A percentile compares a stretch with the other conserved stretches of the same genome.
Evolutionary conservation across 1,139 yeast genomes (phyloP).

Genomic region (Geotrichum australiense): DNA sequence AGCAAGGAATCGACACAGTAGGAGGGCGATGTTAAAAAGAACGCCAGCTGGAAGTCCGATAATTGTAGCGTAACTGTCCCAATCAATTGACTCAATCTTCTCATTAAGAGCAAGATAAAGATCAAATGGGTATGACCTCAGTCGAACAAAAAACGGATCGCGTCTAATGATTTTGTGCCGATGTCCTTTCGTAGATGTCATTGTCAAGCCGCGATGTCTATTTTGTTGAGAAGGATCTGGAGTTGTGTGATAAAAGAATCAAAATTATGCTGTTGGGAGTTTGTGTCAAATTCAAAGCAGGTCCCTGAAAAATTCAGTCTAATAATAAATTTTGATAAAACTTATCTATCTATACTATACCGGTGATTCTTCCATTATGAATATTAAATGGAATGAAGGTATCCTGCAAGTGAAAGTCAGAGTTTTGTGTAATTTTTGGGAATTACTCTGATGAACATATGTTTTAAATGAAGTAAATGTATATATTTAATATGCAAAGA

Average conservation of each 20-base stretch:
- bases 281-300: too few relatives aligned
- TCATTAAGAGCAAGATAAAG: conserved; percentile 48
- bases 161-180: conserved; percentile 9
- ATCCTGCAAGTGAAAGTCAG: too few relatives aligned
- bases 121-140: conserved; percentile 43
- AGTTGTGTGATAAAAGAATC: not conserved
- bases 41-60: conserved; percentile 46
- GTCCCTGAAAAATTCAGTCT: not conserved
- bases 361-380: too few relatives aligned
- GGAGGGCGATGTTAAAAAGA: conserved; percentile 31
- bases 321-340: not conserved
- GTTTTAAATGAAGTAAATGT: too few relatives aligned
- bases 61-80: conserved; percentile 52
- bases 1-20: conserved; percentile 21
- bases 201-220: not conserved
- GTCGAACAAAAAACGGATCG: conserved; percentile 9
- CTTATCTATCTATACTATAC: too few relatives aligned
- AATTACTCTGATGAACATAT: too few relatives aligned
- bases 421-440: too few relatives aligned
- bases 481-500: too few relatives aligned
- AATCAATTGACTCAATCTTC: conserved; percentile 48
- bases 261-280: not conserved
- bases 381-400: too few relatives aligned
- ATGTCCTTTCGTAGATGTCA: not conserved
- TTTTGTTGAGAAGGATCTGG: not conserved